Percentiles rank a stretch among this genome's conserved stretches.
Evolutionary conservation across 2,329 filamentous ascomycete species (phyloP).

Genomic region (Fusarium circinatum): DNA sequence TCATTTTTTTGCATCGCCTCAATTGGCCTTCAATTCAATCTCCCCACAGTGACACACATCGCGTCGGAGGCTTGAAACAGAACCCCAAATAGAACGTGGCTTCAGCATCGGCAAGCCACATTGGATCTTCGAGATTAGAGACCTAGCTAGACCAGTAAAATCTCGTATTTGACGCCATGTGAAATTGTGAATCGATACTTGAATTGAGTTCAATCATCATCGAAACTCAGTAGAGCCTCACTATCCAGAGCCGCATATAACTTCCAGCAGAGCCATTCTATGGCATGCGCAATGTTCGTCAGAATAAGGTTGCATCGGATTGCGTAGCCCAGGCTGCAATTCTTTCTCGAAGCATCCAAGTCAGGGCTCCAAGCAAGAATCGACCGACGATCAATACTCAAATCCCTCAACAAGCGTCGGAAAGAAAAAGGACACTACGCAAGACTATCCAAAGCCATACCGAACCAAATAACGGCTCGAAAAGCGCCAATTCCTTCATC

Average conservation of each 20-base stretch:
- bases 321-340: neutral
- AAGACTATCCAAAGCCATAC: neutral
- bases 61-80: constrained; percentile 15
- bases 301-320: neutral
- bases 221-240: neutral
- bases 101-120: constrained; percentile 11
- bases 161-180: neutral
- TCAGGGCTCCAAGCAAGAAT: neutral
- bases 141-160: neutral
- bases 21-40: neutral
- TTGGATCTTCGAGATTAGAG: constrained; percentile 5
- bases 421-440: neutral
- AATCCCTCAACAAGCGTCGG: constrained; percentile 2
- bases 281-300: neutral
- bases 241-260: neutral
- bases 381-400: neutral
- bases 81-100: constrained; percentile 16
- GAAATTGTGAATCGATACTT: neutral
- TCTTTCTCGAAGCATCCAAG: neutral
- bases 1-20: neutral
- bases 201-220: neutral
- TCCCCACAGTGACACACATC: constrained; percentile 3
- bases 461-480: neutral
- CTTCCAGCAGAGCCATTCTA: neutral
- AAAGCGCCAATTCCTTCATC: neutral